Evolutionary conservation across 306 rosid species (phyloP), one percentile per base, ranked within the genome.

Genomic region (Amphicarpaea edgeworthii): DNA sequence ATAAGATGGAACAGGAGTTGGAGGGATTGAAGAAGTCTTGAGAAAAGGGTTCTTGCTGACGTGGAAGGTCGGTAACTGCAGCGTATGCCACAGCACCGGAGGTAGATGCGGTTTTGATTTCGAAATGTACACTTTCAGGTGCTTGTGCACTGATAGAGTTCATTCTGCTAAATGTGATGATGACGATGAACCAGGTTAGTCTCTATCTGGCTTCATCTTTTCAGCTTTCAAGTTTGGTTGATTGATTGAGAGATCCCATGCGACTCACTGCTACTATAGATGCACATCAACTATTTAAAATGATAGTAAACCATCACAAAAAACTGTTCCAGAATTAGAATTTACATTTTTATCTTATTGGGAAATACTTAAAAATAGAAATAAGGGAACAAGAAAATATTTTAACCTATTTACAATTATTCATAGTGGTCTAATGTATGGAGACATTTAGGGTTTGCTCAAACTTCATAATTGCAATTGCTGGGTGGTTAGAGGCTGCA

Each of bases 101-200:
- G 95, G 97, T 3, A 46, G 57, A 38, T 93, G 96, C 32, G 96
- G 96, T 0, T 92, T 88, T 45, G 37, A 83, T 3, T 0, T 0
- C 0, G 0, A 0, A 0, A 4, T 5, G 0, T 17, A 0, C 12
- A 53, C 0, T 26, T 90, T 88, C 69, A 53, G 30, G 45, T 90
- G 97, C 45, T 84, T 46, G 65, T 92, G 96, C 42, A 55, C 84
- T 6, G 86, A 84, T 43, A 59, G 93, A 47, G 84, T 85, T 84
- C 97, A 92, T 72, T 1, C 81, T 28, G 57, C 9, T 5, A 68
- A 14, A 3, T 92, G 97, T 70, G 64, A 0, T 34, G 2, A 1
- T 12, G 9, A 0, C 6, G 20, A 26, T 58, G 16, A 34, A 49
- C 1, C 73, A 20, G 93, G 93, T 90, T 42, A 73, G 90, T 76